phyloP scores from a whole-genome alignment of 2,329 filamentous ascomycete species.

The Myriosclerotinia duriaeana region DNA sequence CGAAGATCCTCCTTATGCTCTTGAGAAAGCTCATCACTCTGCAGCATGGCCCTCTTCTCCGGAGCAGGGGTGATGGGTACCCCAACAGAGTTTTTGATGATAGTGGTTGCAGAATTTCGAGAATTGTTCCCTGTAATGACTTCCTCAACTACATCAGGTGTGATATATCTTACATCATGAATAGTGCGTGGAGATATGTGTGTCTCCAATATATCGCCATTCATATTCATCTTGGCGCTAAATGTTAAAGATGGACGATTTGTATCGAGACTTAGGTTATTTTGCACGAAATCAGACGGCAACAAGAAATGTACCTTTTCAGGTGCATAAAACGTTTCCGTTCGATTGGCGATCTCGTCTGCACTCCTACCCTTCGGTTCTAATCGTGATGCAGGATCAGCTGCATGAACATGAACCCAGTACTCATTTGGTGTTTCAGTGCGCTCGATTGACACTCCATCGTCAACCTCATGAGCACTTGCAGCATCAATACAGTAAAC shows the following conservation, averaged over 20 bases:
- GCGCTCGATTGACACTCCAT: constrained; percentile 70
- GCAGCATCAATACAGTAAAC: constrained; percentile 73
- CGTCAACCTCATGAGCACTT: constrained; percentile 70
- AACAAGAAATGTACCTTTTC: constrained; percentile 61
- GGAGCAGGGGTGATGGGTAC: constrained; percentile 12
- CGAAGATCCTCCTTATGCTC: constrained; percentile 49
- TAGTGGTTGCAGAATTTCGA: constrained; percentile 21
- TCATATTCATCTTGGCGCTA: constrained; percentile 55
- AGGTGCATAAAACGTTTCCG: constrained; percentile 59
- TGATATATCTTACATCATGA: constrained; percentile 57
- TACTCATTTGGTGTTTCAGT: constrained; percentile 54
- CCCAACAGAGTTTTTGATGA: constrained; percentile 24
- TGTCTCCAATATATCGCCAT: constrained; percentile 54
- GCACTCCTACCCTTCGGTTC: constrained; percentile 56
- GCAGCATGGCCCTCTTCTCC: constrained; percentile 47
- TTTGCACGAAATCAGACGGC: constrained; percentile 48
- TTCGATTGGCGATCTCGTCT: constrained; percentile 59
- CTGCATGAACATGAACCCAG: constrained; percentile 78
- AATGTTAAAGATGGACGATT: constrained; percentile 59
- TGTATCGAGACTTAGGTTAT: constrained; percentile 55
- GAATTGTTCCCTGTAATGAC: constrained; percentile 29
- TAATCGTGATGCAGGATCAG: constrained; percentile 74
- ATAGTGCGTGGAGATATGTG: constrained; percentile 55
- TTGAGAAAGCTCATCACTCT: constrained; percentile 44
- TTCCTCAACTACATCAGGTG: constrained; percentile 50